Evolutionary conservation across 306 rosid genomes (phyloP).

Genomic region (Trifolium pratense): DNA sequence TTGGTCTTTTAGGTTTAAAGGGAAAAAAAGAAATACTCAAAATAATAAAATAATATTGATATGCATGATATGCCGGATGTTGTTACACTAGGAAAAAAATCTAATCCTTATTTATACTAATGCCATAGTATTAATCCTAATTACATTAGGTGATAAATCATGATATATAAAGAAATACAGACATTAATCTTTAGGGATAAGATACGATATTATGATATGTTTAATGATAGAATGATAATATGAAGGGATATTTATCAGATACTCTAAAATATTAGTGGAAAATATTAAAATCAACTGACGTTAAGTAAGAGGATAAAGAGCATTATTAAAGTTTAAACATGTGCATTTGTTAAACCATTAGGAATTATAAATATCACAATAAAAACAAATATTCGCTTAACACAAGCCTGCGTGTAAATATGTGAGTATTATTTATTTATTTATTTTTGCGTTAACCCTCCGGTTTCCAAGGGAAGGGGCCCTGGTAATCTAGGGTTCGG

Average conservation of each 20-base stretch:
- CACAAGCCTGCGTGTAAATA: too few species aligned
- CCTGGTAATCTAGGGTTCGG: too few species aligned
- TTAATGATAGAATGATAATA: neutral
- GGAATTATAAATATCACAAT: neutral
- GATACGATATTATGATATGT: neutral
- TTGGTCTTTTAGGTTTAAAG: slow-evolving; percentile 6
- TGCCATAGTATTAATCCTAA: neutral
- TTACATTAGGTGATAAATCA: neutral
- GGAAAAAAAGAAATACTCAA: neutral
- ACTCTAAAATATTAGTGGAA: slow-evolving; percentile 2
- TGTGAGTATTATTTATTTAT: too few species aligned
- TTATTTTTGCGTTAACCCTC: too few species aligned
- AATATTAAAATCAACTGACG: neutral
- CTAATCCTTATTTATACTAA: neutral
- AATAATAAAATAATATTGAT: too few species aligned
- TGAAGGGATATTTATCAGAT: neutral
- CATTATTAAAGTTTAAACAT: slow-evolving; percentile 2
- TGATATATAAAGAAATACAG: neutral
- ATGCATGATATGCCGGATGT: neutral
- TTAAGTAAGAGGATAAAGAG: neutral
- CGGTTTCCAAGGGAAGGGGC: too few species aligned
- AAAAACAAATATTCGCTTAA: too few species aligned
- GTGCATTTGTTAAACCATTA: neutral
- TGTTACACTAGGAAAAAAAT: neutral
- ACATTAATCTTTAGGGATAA: neutral